Evolutionary conservation across 495 filamentous ascomycete genomes (phyloP).

Genomic region (Penicillium atrosanguineum): DNA sequence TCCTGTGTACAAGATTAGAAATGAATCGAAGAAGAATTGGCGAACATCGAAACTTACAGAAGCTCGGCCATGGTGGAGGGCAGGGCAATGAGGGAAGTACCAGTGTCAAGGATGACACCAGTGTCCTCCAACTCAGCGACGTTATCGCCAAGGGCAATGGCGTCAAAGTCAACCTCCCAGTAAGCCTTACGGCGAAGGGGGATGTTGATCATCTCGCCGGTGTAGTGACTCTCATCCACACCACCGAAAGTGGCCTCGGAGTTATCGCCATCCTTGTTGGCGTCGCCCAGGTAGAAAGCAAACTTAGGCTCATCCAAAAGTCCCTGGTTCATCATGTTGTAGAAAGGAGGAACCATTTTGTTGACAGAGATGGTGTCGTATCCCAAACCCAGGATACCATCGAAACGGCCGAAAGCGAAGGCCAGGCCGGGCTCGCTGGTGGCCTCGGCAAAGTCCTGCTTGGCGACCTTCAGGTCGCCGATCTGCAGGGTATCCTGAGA

Average conservation of each 20-base stretch:
- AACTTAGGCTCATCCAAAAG: constrained; percentile 91
- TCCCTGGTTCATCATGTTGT: constrained; percentile 87
- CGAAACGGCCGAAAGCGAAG: constrained; percentile 97
- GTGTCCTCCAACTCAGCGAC: constrained; percentile 87
- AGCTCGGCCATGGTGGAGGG: constrained; percentile 92
- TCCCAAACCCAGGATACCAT: constrained; percentile 95
- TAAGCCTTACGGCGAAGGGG: constrained; percentile 97
- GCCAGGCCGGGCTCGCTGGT: constrained; percentile 92
- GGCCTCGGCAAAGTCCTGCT: constrained; percentile 94
- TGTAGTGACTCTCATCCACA: constrained; percentile 81
- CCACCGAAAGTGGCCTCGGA: constrained; percentile 94
- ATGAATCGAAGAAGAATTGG: not conserved
- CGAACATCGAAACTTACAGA: constrained; percentile 51
- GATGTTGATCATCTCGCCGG: constrained; percentile 86
- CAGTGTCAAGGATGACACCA: constrained; percentile 96
- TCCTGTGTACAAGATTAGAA: constrained; percentile 38
- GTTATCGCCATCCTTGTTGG: constrained; percentile 67
- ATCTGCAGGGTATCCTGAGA: constrained; percentile 83
- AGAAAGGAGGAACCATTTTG: constrained; percentile 90
- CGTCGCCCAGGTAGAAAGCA: constrained; percentile 88
- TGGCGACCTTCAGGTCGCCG: constrained; percentile 81
- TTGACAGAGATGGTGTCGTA: constrained; percentile 97
- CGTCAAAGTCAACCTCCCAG: constrained; percentile 97
- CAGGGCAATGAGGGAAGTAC: constrained; percentile 95
- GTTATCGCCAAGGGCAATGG: constrained; percentile 81